Evolutionary conservation across 2,329 filamentous ascomycete genomes (phyloP), one percentile per base, ranked within the genome.

Genomic region (Moelleriella libera): DNA sequence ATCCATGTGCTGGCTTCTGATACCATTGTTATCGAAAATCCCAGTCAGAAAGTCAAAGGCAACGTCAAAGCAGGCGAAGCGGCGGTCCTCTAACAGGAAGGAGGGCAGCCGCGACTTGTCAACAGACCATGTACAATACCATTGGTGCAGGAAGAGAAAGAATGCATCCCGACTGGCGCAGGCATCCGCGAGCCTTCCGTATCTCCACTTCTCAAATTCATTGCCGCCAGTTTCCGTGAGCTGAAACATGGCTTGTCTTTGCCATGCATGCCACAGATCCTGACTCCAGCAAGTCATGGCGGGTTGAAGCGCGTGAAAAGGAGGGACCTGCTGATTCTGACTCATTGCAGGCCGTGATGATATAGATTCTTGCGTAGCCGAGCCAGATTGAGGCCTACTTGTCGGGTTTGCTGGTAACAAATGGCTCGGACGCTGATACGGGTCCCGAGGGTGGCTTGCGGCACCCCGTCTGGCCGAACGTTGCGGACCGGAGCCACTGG

Each of bases 71-170:
- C 60, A 57, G 21, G 62, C 30, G 9, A 41, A 30, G 3, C 39
- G 30, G 11, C 48, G 45, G 4, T 31, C 40, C 10, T 53, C 5
- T 31, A 45, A 32, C 11, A 64, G 53, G 5, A 53, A n/a, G 5
- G 31, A 53, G 43, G 67, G 57, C 1, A 63, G 60, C 10, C 70
- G 56, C 3, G 68, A 50, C 10, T 45, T 54, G 14, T 66, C 58
- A 3, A 63, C 48, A 4, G 69, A 71, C 71, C 74, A 77, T 21
- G 74, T 56, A 56, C 80, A 84, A 58, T 78, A 81, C 2, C 83
- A 50, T 56, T 85, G 82, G 57, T 85, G 82, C 10, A 85, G 58
- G 5, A 72, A 67, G 45, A 88, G 54, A 57, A 82, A 88, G 56
- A 84, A 77, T 44, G 67, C 51, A 58, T 89, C 85, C 5, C 70